Conservation (phyloP, 768 basidiomycete genomes). For the Leccinum boreale region DNA sequence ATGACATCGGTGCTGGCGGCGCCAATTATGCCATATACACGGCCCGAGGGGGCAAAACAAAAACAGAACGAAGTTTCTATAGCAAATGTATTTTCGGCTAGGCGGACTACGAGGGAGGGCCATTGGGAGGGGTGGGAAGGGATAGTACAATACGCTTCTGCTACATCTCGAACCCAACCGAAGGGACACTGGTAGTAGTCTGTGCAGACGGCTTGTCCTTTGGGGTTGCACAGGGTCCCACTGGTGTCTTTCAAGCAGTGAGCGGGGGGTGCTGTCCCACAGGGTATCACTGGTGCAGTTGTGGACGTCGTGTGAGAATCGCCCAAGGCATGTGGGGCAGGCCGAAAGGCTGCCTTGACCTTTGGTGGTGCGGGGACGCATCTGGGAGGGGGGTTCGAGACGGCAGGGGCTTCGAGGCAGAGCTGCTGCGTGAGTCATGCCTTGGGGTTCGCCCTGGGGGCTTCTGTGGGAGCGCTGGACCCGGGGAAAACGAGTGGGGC, state of each 20-base stretch:
- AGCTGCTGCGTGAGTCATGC: not conserved
- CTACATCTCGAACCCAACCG: no score
- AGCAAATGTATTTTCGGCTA: no score
- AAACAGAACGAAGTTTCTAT: no score
- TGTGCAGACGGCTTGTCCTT: not conserved
- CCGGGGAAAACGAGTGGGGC: not conserved
- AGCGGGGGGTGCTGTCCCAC: not conserved
- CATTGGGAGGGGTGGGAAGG: no score
- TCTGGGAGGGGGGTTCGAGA: not conserved
- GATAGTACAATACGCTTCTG: no score
- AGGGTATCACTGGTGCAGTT: not conserved
- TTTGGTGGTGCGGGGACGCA: not conserved
- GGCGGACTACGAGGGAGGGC: no score
- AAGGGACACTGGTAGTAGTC: not conserved
- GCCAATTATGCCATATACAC: no score
- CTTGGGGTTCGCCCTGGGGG: fast-evolving
- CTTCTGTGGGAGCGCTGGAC: not conserved
- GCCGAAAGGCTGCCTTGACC: not conserved
- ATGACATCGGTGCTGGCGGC: no score
- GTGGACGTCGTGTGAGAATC: not conserved
- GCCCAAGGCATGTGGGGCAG: not conserved
- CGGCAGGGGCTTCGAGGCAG: not conserved
- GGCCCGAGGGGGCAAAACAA: no score
- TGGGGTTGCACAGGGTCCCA: not conserved
- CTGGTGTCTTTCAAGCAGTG: not conserved